These are phyloP conservation scores for Chlamydomonas urium DNA, from an alignment of 139 green algal genomes.

Conservation along the genomic window DNA sequence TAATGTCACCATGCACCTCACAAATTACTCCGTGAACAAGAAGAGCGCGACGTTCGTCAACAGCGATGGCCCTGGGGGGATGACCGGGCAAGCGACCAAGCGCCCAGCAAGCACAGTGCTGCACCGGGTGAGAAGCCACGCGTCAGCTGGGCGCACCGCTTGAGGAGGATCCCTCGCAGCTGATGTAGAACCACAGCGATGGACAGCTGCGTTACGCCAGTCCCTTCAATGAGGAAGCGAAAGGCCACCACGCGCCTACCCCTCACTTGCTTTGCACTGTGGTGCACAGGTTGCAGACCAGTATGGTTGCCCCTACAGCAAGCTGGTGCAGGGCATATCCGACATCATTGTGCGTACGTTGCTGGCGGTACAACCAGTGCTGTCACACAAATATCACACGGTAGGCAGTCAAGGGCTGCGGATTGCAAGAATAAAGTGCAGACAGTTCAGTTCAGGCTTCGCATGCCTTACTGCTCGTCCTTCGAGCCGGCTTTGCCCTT, in stretches of 20 bases:
- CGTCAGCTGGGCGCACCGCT: too few relatives aligned
- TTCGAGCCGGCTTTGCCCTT: not conserved
- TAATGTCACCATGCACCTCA: constrained; percentile 45
- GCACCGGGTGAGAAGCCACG: constrained; percentile 11
- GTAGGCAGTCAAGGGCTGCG: not conserved
- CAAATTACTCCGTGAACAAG: constrained; percentile 50
- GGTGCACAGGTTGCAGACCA: constrained; percentile 4
- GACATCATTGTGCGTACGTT: constrained; percentile 33
- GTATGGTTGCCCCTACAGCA: not conserved
- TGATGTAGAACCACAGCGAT: too few relatives aligned
- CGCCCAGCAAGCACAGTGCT: constrained; percentile 22
- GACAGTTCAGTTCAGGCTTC: too few relatives aligned
- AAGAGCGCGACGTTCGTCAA: not conserved
- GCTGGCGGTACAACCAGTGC: constrained; percentile 34
- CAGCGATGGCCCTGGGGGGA: not conserved
- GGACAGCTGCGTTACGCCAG: too few relatives aligned
- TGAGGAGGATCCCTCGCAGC: too few relatives aligned
- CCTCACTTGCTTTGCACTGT: too few relatives aligned
- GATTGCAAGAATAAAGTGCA: too few relatives aligned
- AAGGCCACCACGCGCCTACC: too few relatives aligned
- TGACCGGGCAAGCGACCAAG: too few relatives aligned
- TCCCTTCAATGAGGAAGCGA: too few relatives aligned
- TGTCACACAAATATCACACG: constrained; percentile 46
- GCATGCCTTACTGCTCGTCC: not conserved
- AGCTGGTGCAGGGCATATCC: constrained; percentile 21